A percentile compares a stretch with the other conserved stretches of the same genome.
These are phyloP conservation scores for Bruguiera parviflora DNA, from an alignment of 345 rosid genomes.

Conservation along the genomic window DNA sequence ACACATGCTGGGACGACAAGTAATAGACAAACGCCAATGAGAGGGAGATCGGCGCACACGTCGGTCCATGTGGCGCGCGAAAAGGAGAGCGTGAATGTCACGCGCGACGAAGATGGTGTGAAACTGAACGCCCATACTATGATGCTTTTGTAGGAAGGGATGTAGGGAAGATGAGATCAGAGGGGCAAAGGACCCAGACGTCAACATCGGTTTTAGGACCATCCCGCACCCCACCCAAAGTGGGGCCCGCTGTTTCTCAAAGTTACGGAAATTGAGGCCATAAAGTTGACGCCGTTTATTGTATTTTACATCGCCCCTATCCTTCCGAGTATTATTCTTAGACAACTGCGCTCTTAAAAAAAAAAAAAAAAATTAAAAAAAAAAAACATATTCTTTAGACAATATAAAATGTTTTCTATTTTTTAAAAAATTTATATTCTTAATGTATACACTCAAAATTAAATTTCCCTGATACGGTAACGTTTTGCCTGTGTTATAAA, in stretches of 20 bases:
- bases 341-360: no score
- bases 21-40: not conserved
- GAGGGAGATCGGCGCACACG: not conserved
- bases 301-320: no score
- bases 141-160: conserved; percentile 9
- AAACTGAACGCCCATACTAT: not conserved
- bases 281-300: conserved; percentile 15
- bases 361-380: no score
- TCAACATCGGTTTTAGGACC: conserved; percentile 51
- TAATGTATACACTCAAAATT: no score
- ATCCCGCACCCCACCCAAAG: not conserved
- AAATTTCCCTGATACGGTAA: no score
- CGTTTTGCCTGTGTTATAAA: no score
- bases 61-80: conserved; percentile 1
- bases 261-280: conserved; percentile 13
- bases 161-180: conserved; percentile 29
- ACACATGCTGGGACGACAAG: not conserved
- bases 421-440: no score
- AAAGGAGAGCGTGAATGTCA: not conserved
- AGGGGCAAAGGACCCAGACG: conserved; percentile 36
- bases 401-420: no score
- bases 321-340: no score
- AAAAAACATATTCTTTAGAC: no score
- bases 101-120: not conserved
- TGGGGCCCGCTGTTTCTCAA: conserved; percentile 23